phyloP scores from a whole-genome alignment of 129 eudicot genomes.

The Rutidosis leptorrhynchoides region DNA sequence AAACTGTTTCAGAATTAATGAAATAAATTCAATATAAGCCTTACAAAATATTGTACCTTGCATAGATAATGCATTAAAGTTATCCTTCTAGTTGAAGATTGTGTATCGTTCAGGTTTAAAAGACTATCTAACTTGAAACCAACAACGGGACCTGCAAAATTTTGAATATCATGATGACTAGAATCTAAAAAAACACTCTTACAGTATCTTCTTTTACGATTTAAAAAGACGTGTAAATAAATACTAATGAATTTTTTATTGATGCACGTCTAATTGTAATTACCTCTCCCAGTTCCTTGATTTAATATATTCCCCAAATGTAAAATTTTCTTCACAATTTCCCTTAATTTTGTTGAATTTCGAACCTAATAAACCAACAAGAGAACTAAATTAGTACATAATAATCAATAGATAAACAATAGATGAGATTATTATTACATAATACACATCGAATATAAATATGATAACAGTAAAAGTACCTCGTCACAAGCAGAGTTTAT shows the following conservation, averaged over 20 bases:
- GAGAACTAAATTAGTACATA: conserved; percentile 22
- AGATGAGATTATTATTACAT: conserved; percentile 13
- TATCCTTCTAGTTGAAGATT: conserved; percentile 77
- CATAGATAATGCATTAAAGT: conserved; percentile 96
- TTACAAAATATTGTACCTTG: conserved; percentile 52
- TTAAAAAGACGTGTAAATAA: background rate
- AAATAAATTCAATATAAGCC: background rate
- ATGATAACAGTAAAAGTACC: conserved; percentile 41
- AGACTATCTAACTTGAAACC: conserved; percentile 97
- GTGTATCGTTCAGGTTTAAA: conserved; percentile 80
- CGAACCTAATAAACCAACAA: conserved; percentile 55
- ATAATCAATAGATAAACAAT: no score
- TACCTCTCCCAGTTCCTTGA: conserved; percentile 98
- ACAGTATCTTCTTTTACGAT: background rate
- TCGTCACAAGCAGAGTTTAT: conserved; percentile 78
- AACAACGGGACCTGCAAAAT: conserved; percentile 66
- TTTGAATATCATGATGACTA: conserved; percentile 11
- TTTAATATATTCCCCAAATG: conserved; percentile 79
- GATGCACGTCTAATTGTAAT: conserved; percentile 2
- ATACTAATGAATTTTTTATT: background rate
- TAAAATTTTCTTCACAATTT: conserved; percentile 69
- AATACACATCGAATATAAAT: no score
- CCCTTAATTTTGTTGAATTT: conserved; percentile 70
- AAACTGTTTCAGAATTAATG: background rate
- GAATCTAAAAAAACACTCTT: background rate